Conservation (phyloP, 495 filamentous ascomycete species). For the Aspergillus taichungensis region DNA sequence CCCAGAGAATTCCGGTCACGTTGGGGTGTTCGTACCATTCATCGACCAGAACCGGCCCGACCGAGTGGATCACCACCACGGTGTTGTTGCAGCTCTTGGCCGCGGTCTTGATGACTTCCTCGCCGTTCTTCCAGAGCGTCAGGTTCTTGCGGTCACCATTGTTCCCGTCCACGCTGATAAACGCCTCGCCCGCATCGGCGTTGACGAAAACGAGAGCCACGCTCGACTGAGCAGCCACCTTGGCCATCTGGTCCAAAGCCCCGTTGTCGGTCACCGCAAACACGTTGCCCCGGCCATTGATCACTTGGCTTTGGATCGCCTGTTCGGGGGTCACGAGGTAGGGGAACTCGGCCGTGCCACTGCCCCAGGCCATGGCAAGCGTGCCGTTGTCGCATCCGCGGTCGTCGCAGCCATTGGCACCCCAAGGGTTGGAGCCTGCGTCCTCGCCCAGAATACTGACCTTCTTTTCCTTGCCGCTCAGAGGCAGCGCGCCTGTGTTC, state of each 20-base stretch:
- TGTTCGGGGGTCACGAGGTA: slow-evolving; percentile 84
- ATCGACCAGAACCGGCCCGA: slow-evolving; percentile 69
- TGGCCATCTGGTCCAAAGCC: slow-evolving; percentile 48
- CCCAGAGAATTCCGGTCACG: slow-evolving; percentile 89
- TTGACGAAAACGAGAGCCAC: slow-evolving; percentile 85
- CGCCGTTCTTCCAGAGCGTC: slow-evolving; percentile 78
- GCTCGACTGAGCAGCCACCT: slow-evolving; percentile 55
- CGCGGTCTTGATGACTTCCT: slow-evolving; percentile 69
- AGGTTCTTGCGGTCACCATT: slow-evolving; percentile 88
- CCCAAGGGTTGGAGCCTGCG: slow-evolving; percentile 64
- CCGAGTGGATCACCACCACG: slow-evolving; percentile 83
- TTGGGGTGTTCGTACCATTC: slow-evolving; percentile 80
- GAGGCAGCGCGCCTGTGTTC: slow-evolving; percentile 68
- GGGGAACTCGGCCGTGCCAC: slow-evolving; percentile 81
- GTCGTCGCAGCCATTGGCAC: slow-evolving; percentile 81
- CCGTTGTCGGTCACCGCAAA: slow-evolving; percentile 75
- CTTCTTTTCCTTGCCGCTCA: slow-evolving; percentile 63
- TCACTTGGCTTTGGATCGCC: slow-evolving; percentile 69
- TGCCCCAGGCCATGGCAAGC: slow-evolving; percentile 91
- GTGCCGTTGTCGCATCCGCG: slow-evolving; percentile 81
- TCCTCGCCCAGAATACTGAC: slow-evolving; percentile 82
- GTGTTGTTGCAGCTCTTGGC: slow-evolving; percentile 78
- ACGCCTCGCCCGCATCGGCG: slow-evolving; percentile 80
- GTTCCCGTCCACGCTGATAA: slow-evolving; percentile 75
- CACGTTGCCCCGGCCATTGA: slow-evolving; percentile 44